Evolutionary conservation across 495 filamentous ascomycete species (phyloP), one percentile per base, ranked within the genome.

Genomic region (Neurospora sp.): DNA sequence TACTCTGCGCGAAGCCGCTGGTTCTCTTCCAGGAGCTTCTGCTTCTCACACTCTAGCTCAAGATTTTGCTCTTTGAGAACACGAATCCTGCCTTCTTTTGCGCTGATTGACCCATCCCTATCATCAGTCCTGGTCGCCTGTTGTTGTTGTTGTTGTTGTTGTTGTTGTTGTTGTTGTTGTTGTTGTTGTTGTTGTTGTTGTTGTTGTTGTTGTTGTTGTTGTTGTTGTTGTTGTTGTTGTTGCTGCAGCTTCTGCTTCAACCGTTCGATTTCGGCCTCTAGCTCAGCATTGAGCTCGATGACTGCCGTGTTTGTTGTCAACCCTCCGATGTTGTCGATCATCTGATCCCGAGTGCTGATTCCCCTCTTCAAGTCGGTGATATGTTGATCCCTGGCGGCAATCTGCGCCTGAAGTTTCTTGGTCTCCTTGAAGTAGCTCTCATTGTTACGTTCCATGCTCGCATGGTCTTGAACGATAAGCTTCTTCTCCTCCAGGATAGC

Each of bases 341-440:
- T 79, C 71, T 78, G 70, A 72, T 81, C 75, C 10, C 79, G 78
- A 39, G 72, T 75, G 70, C 72, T 77, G 68, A 78, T 79, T 16
- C 77, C 78, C 74, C 78, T 82, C 73, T 77, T 81, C 59, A 82
- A 74, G 41, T 82, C 80, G 39, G 74, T 70, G 40, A 82, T 80
- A 68, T 81, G 80, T 31, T 77, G 77, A 42, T 82, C 81, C 31
- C 79, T 77, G 18, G 78, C 75, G 61, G 81, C 75, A 44, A 85
- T 80, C 70, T 85, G 78, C 7, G 81, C 78, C 45, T 83, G 81
- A 12, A 85, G 78, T 71, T 76, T 76, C 74, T 84, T 83, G 78
- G 83, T 85, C 73, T 85, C 81, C 74, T 80, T 81, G 74, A 82
- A 84, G 41, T 85, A 83, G 27, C 73, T 78, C 20, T 86, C 83